A percentile compares a stretch with the other conserved stretches of the same genome.
Conservation (phyloP, 2,329 filamentous ascomycete genomes). For the Colletotrichum falcatum region DNA sequence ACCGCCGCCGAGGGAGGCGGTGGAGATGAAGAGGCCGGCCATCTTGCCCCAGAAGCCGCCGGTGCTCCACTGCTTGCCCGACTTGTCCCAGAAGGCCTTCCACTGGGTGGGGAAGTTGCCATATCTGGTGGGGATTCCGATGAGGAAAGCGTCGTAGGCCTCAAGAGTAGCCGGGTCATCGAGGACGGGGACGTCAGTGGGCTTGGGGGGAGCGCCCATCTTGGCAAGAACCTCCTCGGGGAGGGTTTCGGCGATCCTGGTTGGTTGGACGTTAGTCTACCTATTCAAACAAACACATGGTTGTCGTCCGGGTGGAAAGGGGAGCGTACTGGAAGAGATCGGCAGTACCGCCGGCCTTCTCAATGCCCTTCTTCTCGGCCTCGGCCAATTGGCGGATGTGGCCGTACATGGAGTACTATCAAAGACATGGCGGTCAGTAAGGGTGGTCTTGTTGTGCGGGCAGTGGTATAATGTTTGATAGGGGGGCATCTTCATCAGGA, state of each 20-base stretch:
- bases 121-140: constrained; percentile 95
- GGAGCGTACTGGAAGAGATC: constrained; percentile 81
- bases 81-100: constrained; percentile 94
- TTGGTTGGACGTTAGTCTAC: constrained; percentile 20
- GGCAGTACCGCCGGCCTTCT: constrained; percentile 84
- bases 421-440: constrained; percentile 23
- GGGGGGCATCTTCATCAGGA: not conserved
- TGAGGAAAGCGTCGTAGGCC: constrained; percentile 84
- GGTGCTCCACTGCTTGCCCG: constrained; percentile 83
- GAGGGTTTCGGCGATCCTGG: constrained; percentile 86
- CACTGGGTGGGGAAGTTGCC: constrained; percentile 98
- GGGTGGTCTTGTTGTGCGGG: not conserved
- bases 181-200: constrained; percentile 73
- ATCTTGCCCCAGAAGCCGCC: constrained; percentile 89
- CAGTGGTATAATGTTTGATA: constrained; percentile 6
- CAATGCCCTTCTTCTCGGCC: constrained; percentile 90
- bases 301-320: not conserved
- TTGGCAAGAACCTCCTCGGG: constrained; percentile 83
- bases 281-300: not conserved
- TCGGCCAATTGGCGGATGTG: constrained; percentile 87
- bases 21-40: constrained; percentile 90
- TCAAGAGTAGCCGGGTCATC: constrained; percentile 70
- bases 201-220: constrained; percentile 90
- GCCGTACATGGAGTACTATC: constrained; percentile 94
- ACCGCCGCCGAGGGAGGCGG: constrained; percentile 86